Conservation (phyloP, 75 land plant species). For the Adiantum capillusveneris region DNA sequence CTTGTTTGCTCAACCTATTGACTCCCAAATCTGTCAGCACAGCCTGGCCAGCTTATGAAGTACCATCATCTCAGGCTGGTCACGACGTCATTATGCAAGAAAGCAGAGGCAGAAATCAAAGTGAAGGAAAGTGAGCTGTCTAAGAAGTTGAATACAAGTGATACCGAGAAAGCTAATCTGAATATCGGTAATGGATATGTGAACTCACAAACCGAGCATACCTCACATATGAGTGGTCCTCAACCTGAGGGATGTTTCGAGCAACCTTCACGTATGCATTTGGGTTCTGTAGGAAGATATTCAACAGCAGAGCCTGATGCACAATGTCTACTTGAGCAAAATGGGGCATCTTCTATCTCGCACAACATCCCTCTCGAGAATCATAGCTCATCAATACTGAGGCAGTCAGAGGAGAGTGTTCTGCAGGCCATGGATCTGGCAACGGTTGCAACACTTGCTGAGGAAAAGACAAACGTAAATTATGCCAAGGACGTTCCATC, state of each 20-base stretch:
- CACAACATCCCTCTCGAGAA: no score
- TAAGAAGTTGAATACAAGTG: neutral
- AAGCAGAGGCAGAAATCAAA: conserved; percentile 17
- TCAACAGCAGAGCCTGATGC: no score
- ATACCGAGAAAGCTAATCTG: neutral
- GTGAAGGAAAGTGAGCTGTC: conserved; percentile 16
- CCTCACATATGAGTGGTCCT: no score
- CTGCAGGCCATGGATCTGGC: neutral
- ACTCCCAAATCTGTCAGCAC: conserved; percentile 12
- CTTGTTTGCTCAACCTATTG: no score
- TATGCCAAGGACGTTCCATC: conserved; percentile 61
- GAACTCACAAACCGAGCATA: conserved; percentile 85
- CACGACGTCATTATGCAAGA: conserved; percentile 65
- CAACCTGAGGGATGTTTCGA: no score
- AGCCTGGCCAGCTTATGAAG: conserved; percentile 49
- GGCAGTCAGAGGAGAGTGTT: no score
- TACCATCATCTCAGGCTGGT: conserved; percentile 39
- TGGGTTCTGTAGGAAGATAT: no score
- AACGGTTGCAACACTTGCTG: conserved; percentile 65
- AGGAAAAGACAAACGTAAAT: conserved; percentile 70
- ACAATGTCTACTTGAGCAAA: no score
- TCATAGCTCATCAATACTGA: no score
- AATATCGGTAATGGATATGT: conserved; percentile 17
- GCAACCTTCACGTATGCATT: no score
- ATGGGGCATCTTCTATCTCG: no score